These are phyloP conservation scores for Obelidium mucronatum DNA, from an alignment of 192 early-diverging fungal species.

Conservation along the genomic window DNA sequence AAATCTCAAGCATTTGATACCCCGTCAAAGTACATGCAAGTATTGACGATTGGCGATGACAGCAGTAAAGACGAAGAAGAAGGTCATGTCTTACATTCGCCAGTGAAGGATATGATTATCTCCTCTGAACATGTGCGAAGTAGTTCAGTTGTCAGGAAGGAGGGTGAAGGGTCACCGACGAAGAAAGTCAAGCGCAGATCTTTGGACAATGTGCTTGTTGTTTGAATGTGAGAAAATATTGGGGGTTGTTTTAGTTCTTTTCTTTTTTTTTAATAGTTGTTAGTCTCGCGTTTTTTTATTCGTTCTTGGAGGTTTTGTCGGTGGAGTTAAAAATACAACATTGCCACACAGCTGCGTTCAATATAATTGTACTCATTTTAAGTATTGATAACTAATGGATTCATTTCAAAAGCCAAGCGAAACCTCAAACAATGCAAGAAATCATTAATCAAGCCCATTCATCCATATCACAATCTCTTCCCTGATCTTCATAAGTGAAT, in stretches of 20 bases:
- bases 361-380: too few species aligned
- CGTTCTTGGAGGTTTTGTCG: too few species aligned
- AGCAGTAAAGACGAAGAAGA: neutral
- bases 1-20: neutral
- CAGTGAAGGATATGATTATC: neutral
- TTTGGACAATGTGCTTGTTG: neutral
- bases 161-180: constrained; percentile 7
- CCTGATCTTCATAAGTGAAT: too few species aligned
- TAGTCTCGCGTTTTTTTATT: too few species aligned
- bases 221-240: neutral
- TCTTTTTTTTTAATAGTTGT: neutral
- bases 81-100: neutral
- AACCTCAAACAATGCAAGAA: too few species aligned
- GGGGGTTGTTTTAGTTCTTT: neutral
- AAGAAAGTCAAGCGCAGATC: constrained; percentile 4
- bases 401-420: too few species aligned
- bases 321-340: too few species aligned
- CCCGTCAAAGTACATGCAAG: constrained; percentile 1
- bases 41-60: neutral
- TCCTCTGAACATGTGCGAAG: neutral
- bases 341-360: too few species aligned
- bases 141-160: constrained; percentile 5
- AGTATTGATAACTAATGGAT: too few species aligned
- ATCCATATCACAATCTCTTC: too few species aligned
- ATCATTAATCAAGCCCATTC: too few species aligned